Evolutionary conservation across 371 early-diverging fungal species (phyloP).

Genomic region (Funneliformis caledonium): DNA sequence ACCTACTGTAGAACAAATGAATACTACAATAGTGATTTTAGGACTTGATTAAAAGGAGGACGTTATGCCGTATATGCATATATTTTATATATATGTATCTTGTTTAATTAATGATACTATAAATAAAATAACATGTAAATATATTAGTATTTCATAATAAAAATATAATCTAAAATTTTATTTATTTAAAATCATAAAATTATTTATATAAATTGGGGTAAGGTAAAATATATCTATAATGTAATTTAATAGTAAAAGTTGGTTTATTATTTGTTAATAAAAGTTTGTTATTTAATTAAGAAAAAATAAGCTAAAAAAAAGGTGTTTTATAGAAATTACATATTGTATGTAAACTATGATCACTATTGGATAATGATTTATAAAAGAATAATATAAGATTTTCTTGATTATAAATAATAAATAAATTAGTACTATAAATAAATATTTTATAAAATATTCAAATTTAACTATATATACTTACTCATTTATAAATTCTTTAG

Average conservation of each 20-base stretch:
- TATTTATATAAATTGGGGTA: too few species aligned
- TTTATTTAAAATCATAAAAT: too few species aligned
- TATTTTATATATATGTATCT: background rate
- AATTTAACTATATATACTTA: background rate
- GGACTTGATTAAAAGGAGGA: background rate
- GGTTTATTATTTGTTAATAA: too few species aligned
- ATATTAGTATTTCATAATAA: background rate
- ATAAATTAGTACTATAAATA: too few species aligned
- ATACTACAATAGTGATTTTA: background rate
- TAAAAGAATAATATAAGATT: too few species aligned
- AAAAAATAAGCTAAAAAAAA: background rate
- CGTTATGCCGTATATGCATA: background rate
- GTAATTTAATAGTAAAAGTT: too few species aligned
- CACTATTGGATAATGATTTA: too few species aligned
- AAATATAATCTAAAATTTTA: too few species aligned
- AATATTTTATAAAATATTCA: too few species aligned
- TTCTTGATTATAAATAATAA: too few species aligned
- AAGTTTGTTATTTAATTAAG: too few species aligned
- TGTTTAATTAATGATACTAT: background rate
- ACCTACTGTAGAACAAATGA: constrained; percentile 1
- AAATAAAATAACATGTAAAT: constrained; percentile 16
- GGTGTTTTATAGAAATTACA: background rate
- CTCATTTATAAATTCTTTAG: background rate
- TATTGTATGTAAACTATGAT: background rate
- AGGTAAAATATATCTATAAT: too few species aligned